phyloP scores from a whole-genome alignment of 495 filamentous ascomycete species.

The Pseudevernia furfuracea region DNA sequence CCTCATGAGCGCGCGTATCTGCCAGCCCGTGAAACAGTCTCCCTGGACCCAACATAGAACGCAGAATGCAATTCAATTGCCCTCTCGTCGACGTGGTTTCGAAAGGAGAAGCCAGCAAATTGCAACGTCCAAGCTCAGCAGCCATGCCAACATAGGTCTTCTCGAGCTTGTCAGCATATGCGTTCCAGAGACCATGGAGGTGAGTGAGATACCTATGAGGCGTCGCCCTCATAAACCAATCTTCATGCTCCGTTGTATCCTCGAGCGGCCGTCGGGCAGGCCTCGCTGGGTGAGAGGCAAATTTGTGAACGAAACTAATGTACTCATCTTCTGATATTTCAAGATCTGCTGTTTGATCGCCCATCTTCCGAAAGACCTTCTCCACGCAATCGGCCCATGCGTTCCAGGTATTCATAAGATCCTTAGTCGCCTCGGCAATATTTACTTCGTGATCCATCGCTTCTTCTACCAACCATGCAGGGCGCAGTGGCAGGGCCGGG shows the following conservation, averaged over 20 bases:
- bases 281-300: slow-evolving; percentile 11
- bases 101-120: slow-evolving; percentile 2
- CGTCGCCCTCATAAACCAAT: neutral
- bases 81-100: neutral
- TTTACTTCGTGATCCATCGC: neutral
- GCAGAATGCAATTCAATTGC: neutral
- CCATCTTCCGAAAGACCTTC: slow-evolving; percentile 7
- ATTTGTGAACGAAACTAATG: slow-evolving; percentile 5
- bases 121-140: slow-evolving; percentile 1
- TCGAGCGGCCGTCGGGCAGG: neutral
- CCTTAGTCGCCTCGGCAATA: neutral
- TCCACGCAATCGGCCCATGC: slow-evolving; percentile 9
- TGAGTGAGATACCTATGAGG: neutral
- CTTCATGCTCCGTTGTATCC: neutral
- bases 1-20: neutral
- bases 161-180: slow-evolving; percentile 8
- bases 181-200: slow-evolving; percentile 3
- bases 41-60: slow-evolving; percentile 7
- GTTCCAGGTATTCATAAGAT: neutral
- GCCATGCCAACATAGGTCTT: slow-evolving; percentile 5
- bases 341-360: slow-evolving; percentile 1
- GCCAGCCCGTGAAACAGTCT: neutral
- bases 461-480: slow-evolving; percentile 2
- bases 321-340: slow-evolving; percentile 3
- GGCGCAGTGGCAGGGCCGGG: slow-evolving; percentile 4